Evolutionary conservation across 768 basidiomycete species (phyloP), one percentile per base, ranked within the genome.

Genomic region (Galerina sulciceps): DNA sequence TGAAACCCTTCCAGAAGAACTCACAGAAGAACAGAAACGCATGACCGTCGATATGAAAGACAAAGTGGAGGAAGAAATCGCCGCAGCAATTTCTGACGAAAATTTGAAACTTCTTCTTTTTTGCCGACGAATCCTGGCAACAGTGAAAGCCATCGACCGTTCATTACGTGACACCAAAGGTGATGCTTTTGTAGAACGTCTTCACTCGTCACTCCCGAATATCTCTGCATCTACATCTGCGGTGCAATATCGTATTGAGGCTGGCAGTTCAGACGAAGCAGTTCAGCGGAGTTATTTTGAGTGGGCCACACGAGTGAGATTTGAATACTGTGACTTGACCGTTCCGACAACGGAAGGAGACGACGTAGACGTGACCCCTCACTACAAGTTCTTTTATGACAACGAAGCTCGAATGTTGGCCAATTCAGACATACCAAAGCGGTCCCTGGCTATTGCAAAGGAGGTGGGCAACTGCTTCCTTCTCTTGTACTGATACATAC

Each of bases 361-460:
- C 3, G 75, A 76, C 11, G 81, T 79, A 26, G 87, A 88, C 61
- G 71, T 78, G 22, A 73, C 82, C 0, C 89, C 90, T 3, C 85
- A 89, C 68, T 95, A 88, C 76, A 93, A 93, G 71, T 91, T 90
- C 67, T 88, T 82, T 71, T 95, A 82, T 75, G 89, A 90, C 68
- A 87, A 82, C 63, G 93, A 95, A 70, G 91, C 91, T 18, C 82
- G 93, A 26, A 90, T 93, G 87, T 77, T 94, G 26, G 88, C 88
- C 3, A 87, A 86, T 65, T 89, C 91, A 18, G 91, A 93, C 67
- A 91, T 95, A 53, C 94, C 94, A 5, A 96, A 93, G 74, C 82
- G 96, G 43, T 94, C 92, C 1, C 79, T 97, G 57, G 95, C 95
- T 10, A 97, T 98, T 60, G 96, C 96, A 3, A 98, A 97, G 75